Percentiles rank a stretch among this genome's conserved stretches.
phyloP scores from a whole-genome alignment of 805 yeast species.

The Wickerhamomyces bovis region DNA sequence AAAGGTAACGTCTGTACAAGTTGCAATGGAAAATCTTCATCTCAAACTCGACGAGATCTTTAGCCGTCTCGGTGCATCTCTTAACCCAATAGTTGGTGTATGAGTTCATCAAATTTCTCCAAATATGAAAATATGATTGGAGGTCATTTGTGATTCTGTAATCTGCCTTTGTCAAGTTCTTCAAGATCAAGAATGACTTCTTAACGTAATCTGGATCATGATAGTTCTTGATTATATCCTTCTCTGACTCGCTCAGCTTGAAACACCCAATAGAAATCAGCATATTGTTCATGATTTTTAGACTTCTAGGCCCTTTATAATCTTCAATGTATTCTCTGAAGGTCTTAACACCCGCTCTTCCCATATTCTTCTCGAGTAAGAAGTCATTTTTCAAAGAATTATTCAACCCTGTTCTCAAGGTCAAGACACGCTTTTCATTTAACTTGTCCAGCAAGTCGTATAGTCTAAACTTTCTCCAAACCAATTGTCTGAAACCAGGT shows the following conservation, averaged over 20 bases:
- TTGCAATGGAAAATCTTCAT: slow-evolving; percentile 1
- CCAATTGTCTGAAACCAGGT: slow-evolving; percentile 1
- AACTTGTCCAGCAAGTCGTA: background rate
- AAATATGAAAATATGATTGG: background rate
- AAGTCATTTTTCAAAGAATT: background rate
- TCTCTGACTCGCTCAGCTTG: background rate
- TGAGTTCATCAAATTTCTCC: slow-evolving; percentile 6
- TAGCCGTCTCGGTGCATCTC: background rate
- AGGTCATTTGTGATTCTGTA: background rate
- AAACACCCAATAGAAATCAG: slow-evolving; percentile 1
- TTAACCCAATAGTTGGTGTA: slow-evolving; percentile 1
- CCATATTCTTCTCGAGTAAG: slow-evolving; percentile 3
- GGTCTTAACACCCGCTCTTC: background rate
- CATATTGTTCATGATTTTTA: background rate
- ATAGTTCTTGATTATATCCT: background rate
- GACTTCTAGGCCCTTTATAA: background rate
- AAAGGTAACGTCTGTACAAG: background rate
- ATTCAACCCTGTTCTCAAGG: background rate
- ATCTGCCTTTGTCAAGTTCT: background rate
- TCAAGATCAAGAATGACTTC: background rate
- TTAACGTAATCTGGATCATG: background rate
- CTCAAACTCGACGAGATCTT: slow-evolving; percentile 4
- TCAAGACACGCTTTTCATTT: background rate
- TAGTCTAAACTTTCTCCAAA: slow-evolving; percentile 5
- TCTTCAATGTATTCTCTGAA: background rate